phyloP scores from a whole-genome alignment of 306 rosid species.

The Malus sylvestris region DNA sequence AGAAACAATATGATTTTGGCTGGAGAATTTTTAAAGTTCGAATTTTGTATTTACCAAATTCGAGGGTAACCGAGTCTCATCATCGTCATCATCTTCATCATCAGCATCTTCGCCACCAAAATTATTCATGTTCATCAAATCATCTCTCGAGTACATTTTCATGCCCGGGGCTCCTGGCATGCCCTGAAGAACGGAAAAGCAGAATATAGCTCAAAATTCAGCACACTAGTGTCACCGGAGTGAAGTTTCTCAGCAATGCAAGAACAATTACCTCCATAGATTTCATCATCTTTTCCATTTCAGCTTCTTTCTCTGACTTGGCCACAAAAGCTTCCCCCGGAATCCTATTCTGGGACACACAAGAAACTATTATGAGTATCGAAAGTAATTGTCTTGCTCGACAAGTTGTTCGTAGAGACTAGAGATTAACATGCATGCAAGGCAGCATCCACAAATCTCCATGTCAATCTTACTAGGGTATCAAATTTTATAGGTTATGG shows the following conservation, averaged over 20 bases:
- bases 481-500: neutral
- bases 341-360: slow-evolving; percentile 56
- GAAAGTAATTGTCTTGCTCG: neutral
- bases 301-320: slow-evolving; percentile 85
- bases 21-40: neutral
- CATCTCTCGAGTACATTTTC: slow-evolving; percentile 96
- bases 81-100: slow-evolving; percentile 54
- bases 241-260: neutral
- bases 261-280: slow-evolving; percentile 79
- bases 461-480: neutral
- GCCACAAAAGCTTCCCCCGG: slow-evolving; percentile 84
- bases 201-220: neutral
- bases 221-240: neutral
- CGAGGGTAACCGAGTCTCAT: slow-evolving; percentile 42
- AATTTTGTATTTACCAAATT: slow-evolving; percentile 51
- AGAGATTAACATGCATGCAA: neutral
- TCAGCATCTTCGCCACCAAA: slow-evolving; percentile 51
- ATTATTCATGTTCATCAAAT: slow-evolving; percentile 77
- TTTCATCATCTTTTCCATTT: slow-evolving; percentile 81
- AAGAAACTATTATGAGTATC: neutral
- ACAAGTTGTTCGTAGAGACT: neutral
- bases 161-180: slow-evolving; percentile 99
- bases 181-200: slow-evolving; percentile 48
- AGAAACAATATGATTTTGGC: neutral
- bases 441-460: neutral